Evolutionary conservation across 2,329 filamentous ascomycete species (phyloP).

Genomic region (Claviceps cyperi): DNA sequence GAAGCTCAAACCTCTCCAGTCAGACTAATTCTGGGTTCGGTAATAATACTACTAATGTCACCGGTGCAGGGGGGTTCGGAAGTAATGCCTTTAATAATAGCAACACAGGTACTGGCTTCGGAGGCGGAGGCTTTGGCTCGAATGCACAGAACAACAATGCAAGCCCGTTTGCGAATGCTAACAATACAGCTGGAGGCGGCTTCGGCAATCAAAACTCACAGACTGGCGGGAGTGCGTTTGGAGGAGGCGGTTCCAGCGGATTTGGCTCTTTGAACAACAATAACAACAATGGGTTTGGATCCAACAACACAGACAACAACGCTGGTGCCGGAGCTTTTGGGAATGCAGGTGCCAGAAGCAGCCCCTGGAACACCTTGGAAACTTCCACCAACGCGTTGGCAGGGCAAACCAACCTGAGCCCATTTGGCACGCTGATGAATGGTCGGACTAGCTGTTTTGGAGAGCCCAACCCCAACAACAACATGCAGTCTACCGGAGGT

Average conservation of each 20-base stretch:
- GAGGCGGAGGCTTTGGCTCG: conserved; percentile 28
- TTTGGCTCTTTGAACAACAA: conserved; percentile 20
- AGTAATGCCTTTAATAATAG: conserved; percentile 18
- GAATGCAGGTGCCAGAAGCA: conserved; percentile 21
- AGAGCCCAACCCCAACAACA: conserved; percentile 8
- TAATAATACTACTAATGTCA: conserved; percentile 18
- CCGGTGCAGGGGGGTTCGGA: conserved; percentile 24
- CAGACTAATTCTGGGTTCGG: conserved; percentile 32
- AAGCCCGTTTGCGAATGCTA: conserved; percentile 24
- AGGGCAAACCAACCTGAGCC: conserved; percentile 9
- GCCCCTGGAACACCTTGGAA: conserved; percentile 26
- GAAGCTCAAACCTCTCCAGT: conserved; percentile 19
- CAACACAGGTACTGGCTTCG: conserved; percentile 12
- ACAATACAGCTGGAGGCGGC: conserved; percentile 13
- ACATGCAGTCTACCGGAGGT: conserved; percentile 14
- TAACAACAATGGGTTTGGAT: conserved; percentile 18
- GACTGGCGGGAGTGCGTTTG: conserved; percentile 13
- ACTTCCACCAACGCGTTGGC: conserved; percentile 21
- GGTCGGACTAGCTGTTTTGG: conserved; percentile 28
- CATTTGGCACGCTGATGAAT: conserved; percentile 21
- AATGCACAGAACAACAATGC: conserved; percentile 12
- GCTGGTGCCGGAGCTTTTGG: conserved; percentile 28
- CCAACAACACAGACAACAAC: conserved; percentile 13
- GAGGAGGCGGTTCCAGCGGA: conserved; percentile 14
- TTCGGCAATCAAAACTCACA: conserved; percentile 12